phyloP scores from a whole-genome alignment of 805 yeast species.

The Suhomyces sp. region DNA sequence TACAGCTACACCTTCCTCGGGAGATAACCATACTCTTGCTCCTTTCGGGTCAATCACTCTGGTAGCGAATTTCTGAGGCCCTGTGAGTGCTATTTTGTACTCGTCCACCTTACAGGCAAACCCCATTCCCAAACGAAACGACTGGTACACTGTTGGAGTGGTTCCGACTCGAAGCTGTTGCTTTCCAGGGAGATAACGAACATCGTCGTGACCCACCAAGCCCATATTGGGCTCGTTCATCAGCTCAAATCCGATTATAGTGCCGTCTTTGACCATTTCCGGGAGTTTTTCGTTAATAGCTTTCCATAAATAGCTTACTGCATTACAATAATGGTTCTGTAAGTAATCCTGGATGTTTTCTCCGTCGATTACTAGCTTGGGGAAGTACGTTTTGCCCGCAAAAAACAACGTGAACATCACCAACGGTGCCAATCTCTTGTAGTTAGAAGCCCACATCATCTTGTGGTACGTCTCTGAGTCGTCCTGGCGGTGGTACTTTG shows the following conservation, averaged over 20 bases:
- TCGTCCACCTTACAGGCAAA: conserved; percentile 61
- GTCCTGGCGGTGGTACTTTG: conserved; percentile 33
- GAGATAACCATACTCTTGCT: conserved; percentile 62
- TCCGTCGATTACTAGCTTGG: conserved; percentile 68
- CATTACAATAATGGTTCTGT: conserved; percentile 57
- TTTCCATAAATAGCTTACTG: conserved; percentile 44
- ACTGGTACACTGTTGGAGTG: conserved; percentile 77
- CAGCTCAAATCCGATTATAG: conserved; percentile 77
- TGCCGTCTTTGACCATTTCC: conserved; percentile 38
- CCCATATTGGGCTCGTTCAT: conserved; percentile 87
- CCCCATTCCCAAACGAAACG: conserved; percentile 79
- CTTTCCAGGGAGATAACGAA: conserved; percentile 51
- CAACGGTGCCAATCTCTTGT: conserved; percentile 67
- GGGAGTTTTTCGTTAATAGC: conserved; percentile 25
- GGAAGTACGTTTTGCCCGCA: conserved; percentile 74
- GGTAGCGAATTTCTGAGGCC: conserved; percentile 67
- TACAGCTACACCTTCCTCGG: conserved; percentile 36
- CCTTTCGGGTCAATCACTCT: conserved; percentile 65
- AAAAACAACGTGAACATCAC: conserved; percentile 86
- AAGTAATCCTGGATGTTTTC: conserved; percentile 74
- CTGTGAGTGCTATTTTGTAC: conserved; percentile 69
- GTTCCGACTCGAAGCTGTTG: conserved; percentile 75
- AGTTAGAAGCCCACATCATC: conserved; percentile 93
- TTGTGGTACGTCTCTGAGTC: conserved; percentile 57
- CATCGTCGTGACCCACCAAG: conserved; percentile 58